These are phyloP conservation scores for Camellia granthamiana DNA, from an alignment of 148 eudicot genomes.

Conservation along the genomic window DNA sequence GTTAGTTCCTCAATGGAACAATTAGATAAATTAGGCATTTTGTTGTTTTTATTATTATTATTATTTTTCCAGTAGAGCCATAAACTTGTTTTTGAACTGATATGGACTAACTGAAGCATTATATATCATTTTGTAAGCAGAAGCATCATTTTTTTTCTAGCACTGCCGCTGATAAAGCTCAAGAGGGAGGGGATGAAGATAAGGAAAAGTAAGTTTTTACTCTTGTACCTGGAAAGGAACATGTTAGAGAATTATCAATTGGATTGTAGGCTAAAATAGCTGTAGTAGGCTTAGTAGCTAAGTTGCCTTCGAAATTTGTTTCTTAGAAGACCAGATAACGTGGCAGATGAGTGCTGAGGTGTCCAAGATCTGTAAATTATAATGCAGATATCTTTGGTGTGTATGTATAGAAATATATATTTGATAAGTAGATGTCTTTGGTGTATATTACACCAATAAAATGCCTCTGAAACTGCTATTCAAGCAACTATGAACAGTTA, in stretches of 20 bases:
- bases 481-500: background rate
- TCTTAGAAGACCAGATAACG: background rate
- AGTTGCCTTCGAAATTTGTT: background rate
- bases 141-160: constrained; percentile 19
- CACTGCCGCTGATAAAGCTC: constrained; percentile 18
- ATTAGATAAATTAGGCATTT: background rate
- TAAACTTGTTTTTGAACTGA: constrained; percentile 7
- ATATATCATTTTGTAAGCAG: constrained; percentile 12
- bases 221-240: background rate
- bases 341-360: background rate
- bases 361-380: background rate
- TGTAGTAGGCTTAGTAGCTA: background rate
- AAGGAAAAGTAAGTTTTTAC: constrained; percentile 23
- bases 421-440: background rate
- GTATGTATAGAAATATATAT: background rate
- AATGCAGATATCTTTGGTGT: background rate
- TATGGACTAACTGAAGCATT: background rate
- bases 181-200: constrained; percentile 11
- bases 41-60: background rate
- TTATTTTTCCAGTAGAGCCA: background rate
- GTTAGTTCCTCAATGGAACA: constrained; percentile 1
- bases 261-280: background rate
- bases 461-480: background rate
- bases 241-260: background rate
- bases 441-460: background rate